Percentiles rank a stretch among this genome's conserved stretches.
phyloP scores from a whole-genome alignment of 768 basidiomycete species.

The Tricholoma sp. region DNA sequence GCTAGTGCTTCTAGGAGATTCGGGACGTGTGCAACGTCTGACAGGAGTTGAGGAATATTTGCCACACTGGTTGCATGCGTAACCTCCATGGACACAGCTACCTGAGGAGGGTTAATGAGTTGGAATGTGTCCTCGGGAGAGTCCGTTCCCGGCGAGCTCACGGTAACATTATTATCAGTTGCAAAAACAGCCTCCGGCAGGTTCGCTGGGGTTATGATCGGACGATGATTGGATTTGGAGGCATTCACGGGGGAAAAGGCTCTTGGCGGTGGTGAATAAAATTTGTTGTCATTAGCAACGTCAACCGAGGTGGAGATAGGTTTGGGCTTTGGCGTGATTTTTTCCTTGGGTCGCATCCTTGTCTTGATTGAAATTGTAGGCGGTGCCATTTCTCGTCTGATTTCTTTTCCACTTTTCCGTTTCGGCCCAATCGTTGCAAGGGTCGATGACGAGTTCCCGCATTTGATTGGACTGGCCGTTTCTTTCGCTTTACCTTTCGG shows the following conservation, averaged over 20 bases:
- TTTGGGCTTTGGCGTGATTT: slow-evolving; percentile 24
- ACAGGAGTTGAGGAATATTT: not conserved
- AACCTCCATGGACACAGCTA: not conserved
- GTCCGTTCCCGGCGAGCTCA: not conserved
- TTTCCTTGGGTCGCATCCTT: slow-evolving; percentile 29
- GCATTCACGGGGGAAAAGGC: not conserved
- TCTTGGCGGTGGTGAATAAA: not conserved
- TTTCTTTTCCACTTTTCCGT: slow-evolving; percentile 6
- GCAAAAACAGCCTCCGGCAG: not conserved
- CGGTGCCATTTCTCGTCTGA: slow-evolving; percentile 10
- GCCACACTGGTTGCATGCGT: not conserved
- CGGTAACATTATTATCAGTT: not conserved
- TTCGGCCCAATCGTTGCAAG: slow-evolving; percentile 1
- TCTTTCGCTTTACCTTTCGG: slow-evolving; percentile 22
- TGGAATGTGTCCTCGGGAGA: not conserved
- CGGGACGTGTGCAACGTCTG: not conserved
- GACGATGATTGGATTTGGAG: not conserved
- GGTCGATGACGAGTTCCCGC: slow-evolving; percentile 5
- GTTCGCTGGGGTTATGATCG: not conserved
- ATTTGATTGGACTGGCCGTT: slow-evolving; percentile 9
- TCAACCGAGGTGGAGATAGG: slow-evolving; percentile 17
- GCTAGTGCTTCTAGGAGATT: not conserved
- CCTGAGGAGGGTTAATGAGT: not conserved
- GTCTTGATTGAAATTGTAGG: slow-evolving; percentile 28
- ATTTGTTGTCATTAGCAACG: not conserved